Evolutionary conservation across 495 filamentous ascomycete genomes (phyloP).

Genomic region (Trichocladium uniseriatum): DNA sequence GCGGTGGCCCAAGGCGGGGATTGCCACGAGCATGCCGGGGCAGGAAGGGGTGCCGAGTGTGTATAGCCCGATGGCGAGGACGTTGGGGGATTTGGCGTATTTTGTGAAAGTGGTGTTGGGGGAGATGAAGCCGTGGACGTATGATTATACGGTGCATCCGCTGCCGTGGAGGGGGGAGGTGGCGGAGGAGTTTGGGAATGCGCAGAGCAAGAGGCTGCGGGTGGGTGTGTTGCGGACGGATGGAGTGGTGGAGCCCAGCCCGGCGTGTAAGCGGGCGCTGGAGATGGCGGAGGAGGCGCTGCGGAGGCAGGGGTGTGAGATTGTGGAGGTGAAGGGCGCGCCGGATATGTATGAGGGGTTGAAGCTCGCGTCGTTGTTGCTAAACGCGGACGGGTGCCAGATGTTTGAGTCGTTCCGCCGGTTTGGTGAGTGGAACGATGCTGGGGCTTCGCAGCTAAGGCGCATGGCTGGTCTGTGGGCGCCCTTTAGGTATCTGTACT

Average conservation of each 20-base stretch:
- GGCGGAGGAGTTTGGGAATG: conserved; percentile 47
- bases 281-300: conserved; percentile 60
- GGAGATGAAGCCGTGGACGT: conserved; percentile 83
- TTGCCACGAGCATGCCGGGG: conserved; percentile 82
- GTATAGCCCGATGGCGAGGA: conserved; percentile 89
- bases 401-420: conserved; percentile 72
- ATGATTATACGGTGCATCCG: conserved; percentile 79
- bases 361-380: conserved; percentile 68
- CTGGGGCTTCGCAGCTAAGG: conserved; percentile 64
- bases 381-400: conserved; percentile 78
- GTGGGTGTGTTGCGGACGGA: conserved; percentile 76
- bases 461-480: conserved; percentile 64
- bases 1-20: conserved; percentile 81
- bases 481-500: conserved; percentile 77
- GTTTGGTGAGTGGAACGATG: conserved; percentile 70
- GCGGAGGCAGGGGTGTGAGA: conserved; percentile 59
- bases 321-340: conserved; percentile 56
- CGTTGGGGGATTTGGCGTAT: conserved; percentile 73
- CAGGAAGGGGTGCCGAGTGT: conserved; percentile 88
- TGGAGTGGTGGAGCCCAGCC: conserved; percentile 78
- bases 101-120: conserved; percentile 66
- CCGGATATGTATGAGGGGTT: conserved; percentile 66
- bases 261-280: conserved; percentile 73
- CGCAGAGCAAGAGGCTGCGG: conserved; percentile 44
- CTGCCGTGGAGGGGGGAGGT: conserved; percentile 64